These are phyloP conservation scores for Neohortaea acidophila DNA, from an alignment of 495 filamentous ascomycete species.

Conservation along the genomic window DNA sequence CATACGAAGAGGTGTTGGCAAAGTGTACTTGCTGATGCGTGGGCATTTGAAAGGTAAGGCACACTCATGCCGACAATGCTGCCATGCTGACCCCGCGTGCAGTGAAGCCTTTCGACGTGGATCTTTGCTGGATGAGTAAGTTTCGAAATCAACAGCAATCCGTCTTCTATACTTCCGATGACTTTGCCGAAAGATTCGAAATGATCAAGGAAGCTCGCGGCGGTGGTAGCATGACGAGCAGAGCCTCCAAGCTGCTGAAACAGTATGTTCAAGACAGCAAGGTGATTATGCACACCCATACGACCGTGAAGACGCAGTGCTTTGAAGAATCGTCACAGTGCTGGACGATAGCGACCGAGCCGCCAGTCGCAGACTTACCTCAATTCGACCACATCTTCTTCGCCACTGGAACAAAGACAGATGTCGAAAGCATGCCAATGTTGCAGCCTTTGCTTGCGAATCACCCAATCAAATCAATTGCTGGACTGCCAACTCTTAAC, in stretches of 20 bases:
- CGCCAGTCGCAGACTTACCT: background rate
- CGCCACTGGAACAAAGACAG: constrained; percentile 41
- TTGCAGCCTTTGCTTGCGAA: constrained; percentile 35
- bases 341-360: constrained; percentile 1
- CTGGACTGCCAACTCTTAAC: constrained; percentile 45
- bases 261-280: background rate
- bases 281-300: background rate
- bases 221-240: constrained; percentile 47
- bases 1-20: background rate
- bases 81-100: no score
- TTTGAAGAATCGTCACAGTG: background rate
- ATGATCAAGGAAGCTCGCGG: constrained; percentile 42
- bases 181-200: constrained; percentile 36
- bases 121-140: constrained; percentile 50
- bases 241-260: constrained; percentile 18
- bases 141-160: constrained; percentile 50
- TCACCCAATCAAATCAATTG: constrained; percentile 37
- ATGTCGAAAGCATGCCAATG: constrained; percentile 36
- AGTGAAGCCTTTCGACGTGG: constrained; percentile 50
- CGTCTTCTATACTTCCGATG: constrained; percentile 37
- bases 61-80: no score
- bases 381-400: constrained; percentile 49
- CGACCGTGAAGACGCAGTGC: background rate
- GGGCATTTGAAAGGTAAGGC: background rate
- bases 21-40: background rate